Evolutionary conservation across 176 grass and related monocot species (phyloP).

Genomic region (Saccharum officinarum): DNA sequence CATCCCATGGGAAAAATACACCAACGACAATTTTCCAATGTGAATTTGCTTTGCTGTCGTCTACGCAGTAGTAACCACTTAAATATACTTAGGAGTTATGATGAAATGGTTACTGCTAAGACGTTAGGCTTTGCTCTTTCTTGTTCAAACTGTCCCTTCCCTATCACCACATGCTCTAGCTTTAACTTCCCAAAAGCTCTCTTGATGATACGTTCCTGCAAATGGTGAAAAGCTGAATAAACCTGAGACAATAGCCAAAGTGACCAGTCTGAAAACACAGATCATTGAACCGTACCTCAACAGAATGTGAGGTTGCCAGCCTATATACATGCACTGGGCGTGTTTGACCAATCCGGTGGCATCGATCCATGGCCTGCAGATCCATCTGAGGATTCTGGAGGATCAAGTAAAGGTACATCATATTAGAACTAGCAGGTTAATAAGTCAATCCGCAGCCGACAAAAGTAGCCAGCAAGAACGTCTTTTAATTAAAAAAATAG

Average conservation of each 20-base stretch:
- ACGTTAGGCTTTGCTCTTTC: slow-evolving; percentile 55
- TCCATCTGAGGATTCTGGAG: slow-evolving; percentile 96
- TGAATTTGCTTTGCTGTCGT: not conserved
- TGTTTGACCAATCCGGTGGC: slow-evolving; percentile 98
- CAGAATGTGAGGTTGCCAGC: slow-evolving; percentile 84
- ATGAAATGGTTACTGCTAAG: slow-evolving; percentile 50
- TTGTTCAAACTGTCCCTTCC: slow-evolving; percentile 92
- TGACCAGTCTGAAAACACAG: not conserved
- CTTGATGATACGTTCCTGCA: slow-evolving; percentile 84
- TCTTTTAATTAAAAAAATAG: not conserved
- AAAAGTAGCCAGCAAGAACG: too few species aligned
- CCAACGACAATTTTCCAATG: not conserved
- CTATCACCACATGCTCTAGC: slow-evolving; percentile 91
- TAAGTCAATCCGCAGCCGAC: not conserved
- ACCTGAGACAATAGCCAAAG: not conserved
- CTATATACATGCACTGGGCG: slow-evolving; percentile 89
- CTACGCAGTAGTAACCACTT: not conserved
- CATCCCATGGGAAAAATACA: not conserved
- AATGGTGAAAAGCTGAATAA: slow-evolving; percentile 7
- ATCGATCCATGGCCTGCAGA: slow-evolving; percentile 98
- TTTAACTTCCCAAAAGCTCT: slow-evolving; percentile 86
- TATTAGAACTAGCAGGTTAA: not conserved
- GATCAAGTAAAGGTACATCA: not conserved
- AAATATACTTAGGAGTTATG: not conserved
- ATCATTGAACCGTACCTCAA: slow-evolving; percentile 57